Conservation (phyloP, 805 yeast genomes). For the Myxozyma kluyveri region DNA sequence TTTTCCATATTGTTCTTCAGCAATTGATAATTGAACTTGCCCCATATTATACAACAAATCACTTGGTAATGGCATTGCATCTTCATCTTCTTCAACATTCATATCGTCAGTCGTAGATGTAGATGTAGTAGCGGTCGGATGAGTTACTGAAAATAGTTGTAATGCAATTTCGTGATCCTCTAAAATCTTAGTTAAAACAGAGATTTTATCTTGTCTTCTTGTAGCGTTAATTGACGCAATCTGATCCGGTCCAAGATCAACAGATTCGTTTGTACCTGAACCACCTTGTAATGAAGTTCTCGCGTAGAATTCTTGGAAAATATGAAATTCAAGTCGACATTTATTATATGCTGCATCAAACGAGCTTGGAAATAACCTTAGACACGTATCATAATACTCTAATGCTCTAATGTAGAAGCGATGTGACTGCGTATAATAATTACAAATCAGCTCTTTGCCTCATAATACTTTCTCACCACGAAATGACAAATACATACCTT, state of each 20-base stretch:
- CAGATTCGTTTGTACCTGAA: background rate
- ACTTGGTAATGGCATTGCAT: constrained; percentile 7
- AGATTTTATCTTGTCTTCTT: constrained; percentile 13
- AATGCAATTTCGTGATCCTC: constrained; percentile 20
- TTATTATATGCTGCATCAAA: constrained; percentile 28
- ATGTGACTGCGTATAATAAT: constrained; percentile 20
- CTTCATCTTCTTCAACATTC: background rate
- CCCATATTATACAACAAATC: constrained; percentile 28
- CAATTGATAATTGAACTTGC: constrained; percentile 25
- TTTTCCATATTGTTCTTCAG: constrained; percentile 23
- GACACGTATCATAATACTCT: constrained; percentile 19
- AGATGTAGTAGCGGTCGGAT: background rate
- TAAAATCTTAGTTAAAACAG: constrained; percentile 13
- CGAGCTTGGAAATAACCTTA: constrained; percentile 12
- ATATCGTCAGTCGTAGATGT: background rate
- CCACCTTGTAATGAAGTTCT: background rate
- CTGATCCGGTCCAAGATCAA: background rate
- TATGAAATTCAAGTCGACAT: constrained; percentile 25
- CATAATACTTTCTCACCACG: too few species aligned
- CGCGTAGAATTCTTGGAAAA: constrained; percentile 19
- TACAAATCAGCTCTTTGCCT: too few species aligned
- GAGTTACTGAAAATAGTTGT: constrained; percentile 4
- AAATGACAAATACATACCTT: constrained; percentile 25
- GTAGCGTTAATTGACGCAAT: background rate
- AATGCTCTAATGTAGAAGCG: constrained; percentile 23